Evolutionary conservation across 192 early-diverging fungal genomes (phyloP).

Genomic region (Jimgerdemannia flammicorona): DNA sequence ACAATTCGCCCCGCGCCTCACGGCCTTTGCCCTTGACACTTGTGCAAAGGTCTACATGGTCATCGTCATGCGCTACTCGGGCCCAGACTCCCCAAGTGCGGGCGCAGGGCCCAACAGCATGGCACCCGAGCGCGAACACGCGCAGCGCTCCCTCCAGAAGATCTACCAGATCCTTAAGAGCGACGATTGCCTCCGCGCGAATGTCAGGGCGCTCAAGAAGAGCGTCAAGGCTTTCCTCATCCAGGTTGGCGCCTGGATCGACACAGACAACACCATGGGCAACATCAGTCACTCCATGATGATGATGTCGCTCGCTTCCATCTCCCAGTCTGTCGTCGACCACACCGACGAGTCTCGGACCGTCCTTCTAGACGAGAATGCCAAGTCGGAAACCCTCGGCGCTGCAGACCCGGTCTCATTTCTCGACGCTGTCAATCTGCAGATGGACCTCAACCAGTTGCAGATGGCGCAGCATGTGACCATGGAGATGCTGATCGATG

Average conservation of each 20-base stretch:
- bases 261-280: not conserved
- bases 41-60: not conserved
- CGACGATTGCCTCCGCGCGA: not conserved
- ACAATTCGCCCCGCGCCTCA: not conserved
- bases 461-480: no score
- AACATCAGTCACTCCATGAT: not conserved
- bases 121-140: not conserved
- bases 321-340: not conserved
- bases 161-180: not conserved
- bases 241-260: not conserved
- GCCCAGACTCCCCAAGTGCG: no score
- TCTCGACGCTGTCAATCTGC: no score
- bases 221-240: not conserved
- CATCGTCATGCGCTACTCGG: not conserved
- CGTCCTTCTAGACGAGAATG: no score
- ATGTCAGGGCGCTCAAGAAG: not conserved
- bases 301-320: not conserved
- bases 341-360: not conserved
- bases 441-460: no score
- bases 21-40: not conserved
- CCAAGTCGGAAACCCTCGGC: no score
- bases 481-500: no score
- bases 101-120: not conserved
- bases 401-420: no score
- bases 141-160: not conserved